Conservation (phyloP, 768 basidiomycete species). For the Lactifluus subvellereus region DNA sequence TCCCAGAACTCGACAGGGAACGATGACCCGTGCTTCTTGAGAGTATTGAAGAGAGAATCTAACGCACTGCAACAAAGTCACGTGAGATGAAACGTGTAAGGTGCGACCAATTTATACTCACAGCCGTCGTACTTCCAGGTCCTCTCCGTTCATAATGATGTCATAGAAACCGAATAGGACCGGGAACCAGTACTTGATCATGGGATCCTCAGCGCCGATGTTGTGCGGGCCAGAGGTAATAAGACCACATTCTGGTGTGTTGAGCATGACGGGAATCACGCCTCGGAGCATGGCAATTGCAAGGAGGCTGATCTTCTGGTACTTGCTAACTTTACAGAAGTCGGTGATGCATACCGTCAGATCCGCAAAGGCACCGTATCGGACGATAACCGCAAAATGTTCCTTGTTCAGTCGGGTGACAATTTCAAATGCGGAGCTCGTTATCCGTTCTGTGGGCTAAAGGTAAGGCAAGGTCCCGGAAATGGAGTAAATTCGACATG, state of each 20-base stretch:
- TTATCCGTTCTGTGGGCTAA: slow-evolving; percentile 67
- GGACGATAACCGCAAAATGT: slow-evolving; percentile 87
- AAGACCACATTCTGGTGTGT: slow-evolving; percentile 62
- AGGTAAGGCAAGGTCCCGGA: neutral
- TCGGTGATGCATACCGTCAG: slow-evolving; percentile 96
- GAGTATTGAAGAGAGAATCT: slow-evolving; percentile 91
- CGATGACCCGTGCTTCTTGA: slow-evolving; percentile 81
- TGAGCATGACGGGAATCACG: slow-evolving; percentile 87
- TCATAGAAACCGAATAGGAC: slow-evolving; percentile 97
- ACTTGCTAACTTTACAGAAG: slow-evolving; percentile 99
- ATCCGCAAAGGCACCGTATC: slow-evolving; percentile 92
- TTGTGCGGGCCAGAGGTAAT: slow-evolving; percentile 32
- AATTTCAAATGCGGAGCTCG: slow-evolving; percentile 91
- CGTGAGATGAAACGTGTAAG: neutral
- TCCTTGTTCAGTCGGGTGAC: slow-evolving; percentile 87
- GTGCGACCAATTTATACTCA: slow-evolving; percentile 40
- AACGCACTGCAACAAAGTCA: slow-evolving; percentile 59
- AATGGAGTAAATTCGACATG: slow-evolving; percentile 30
- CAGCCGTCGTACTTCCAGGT: slow-evolving; percentile 94
- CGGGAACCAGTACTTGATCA: slow-evolving; percentile 98
- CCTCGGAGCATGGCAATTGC: slow-evolving; percentile 96
- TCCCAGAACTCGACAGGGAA: slow-evolving; percentile 97
- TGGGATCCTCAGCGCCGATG: slow-evolving; percentile 62
- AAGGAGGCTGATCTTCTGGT: slow-evolving; percentile 94
- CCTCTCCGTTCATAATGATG: slow-evolving; percentile 99